A percentile compares a stretch with the other conserved stretches of the same genome.
Conservation (phyloP, 1,284 basidiomycete genomes). For the Microbotryum silenes-acaulis region DNA sequence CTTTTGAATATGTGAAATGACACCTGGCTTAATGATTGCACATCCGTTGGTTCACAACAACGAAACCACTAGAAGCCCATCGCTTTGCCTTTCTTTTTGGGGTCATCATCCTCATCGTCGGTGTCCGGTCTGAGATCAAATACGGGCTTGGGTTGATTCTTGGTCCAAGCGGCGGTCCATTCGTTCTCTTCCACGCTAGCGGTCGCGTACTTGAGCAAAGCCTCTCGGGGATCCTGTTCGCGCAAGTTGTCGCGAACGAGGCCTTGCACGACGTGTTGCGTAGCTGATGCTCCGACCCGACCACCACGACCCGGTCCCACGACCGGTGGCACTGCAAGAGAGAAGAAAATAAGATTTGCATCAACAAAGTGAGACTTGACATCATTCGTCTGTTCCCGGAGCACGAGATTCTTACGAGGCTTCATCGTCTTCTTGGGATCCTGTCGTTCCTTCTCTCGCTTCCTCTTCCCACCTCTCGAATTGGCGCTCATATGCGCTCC, state of each 20-base stretch:
- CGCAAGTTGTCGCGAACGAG: constrained; percentile 78
- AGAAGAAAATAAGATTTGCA: not conserved
- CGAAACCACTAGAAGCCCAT: too few relatives aligned
- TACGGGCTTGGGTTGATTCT: constrained; percentile 29
- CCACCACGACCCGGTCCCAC: constrained; percentile 86
- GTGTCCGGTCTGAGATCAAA: constrained; percentile 17
- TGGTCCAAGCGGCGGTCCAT: constrained; percentile 28
- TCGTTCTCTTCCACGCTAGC: constrained; percentile 34
- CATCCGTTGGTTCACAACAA: too few relatives aligned
- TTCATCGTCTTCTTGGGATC: constrained; percentile 82
- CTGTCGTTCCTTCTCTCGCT: constrained; percentile 74
- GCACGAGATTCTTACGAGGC: constrained; percentile 44
- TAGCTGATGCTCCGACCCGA: constrained; percentile 87
- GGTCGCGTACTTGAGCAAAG: constrained; percentile 84
- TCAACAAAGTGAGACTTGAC: not conserved
- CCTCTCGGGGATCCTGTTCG: constrained; percentile 91
- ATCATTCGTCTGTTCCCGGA: too few relatives aligned
- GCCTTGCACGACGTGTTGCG: constrained; percentile 87
- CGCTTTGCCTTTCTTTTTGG: not conserved
- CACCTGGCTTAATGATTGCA: too few relatives aligned
- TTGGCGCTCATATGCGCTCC: constrained; percentile 37
- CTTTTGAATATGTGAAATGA: too few relatives aligned
- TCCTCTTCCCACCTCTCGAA: constrained; percentile 55
- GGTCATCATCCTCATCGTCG: constrained; percentile 16
- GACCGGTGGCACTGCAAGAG: constrained; percentile 63